Evolutionary conservation across 306 rosid genomes (phyloP).

Genomic region (Gastrolobium villosum): DNA sequence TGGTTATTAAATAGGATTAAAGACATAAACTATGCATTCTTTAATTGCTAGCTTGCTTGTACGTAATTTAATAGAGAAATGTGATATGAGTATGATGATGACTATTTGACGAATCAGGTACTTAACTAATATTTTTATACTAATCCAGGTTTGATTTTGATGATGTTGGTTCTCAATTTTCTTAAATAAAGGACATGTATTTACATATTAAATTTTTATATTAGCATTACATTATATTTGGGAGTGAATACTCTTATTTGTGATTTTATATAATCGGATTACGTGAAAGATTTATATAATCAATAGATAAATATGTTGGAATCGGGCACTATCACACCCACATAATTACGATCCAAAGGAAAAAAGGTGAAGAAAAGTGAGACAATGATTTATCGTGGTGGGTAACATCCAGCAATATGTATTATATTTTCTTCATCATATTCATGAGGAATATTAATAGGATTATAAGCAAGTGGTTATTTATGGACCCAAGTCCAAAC

Average conservation of each 20-base stretch:
- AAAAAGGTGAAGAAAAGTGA: too few relatives aligned
- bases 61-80: not conserved
- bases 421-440: too few relatives aligned
- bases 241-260: not conserved
- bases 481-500: too few relatives aligned
- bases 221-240: not conserved
- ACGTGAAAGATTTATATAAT: too few relatives aligned
- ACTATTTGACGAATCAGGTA: slow-evolving; percentile 5
- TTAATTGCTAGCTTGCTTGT: not conserved
- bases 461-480: too few relatives aligned
- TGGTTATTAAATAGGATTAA: not conserved
- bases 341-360: too few relatives aligned
- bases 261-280: too few relatives aligned
- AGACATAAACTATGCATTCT: not conserved
- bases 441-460: too few relatives aligned
- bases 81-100: not conserved
- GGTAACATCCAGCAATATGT: too few relatives aligned
- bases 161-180: not conserved
- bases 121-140: not conserved
- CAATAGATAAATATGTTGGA: too few relatives aligned
- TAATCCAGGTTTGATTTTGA: not conserved
- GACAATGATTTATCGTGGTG: too few relatives aligned
- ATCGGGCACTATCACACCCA: too few relatives aligned
- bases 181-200: not conserved
- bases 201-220: not conserved